Evolutionary conservation across 225 moss, liverwort and hornwort genomes (phyloP).

Genomic region (Climacium dendroides): DNA sequence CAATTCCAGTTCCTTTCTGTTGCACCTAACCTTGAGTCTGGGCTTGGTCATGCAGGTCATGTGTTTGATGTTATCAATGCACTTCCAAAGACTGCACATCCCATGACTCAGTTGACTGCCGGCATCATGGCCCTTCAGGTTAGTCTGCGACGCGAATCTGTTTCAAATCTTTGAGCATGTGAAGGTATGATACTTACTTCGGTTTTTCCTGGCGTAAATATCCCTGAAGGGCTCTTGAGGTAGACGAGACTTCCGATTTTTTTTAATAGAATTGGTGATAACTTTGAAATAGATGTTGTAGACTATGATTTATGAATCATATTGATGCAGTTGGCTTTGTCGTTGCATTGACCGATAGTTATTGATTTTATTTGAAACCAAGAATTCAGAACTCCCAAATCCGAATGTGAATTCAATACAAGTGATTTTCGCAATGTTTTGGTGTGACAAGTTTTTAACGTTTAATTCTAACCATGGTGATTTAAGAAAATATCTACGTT

Average conservation of each 20-base stretch:
- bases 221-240: not conserved
- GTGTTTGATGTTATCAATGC: conserved; percentile 65
- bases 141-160: not conserved
- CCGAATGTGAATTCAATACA: not conserved
- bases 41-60: not conserved
- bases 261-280: not conserved
- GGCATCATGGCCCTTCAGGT: conserved; percentile 73
- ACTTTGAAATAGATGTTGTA: not conserved
- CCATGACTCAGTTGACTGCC: conserved; percentile 67
- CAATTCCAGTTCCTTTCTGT: not conserved
- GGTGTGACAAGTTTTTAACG: not conserved
- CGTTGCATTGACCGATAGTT: not conserved
- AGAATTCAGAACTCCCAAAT: not conserved
- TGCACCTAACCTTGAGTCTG: not conserved
- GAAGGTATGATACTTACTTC: not conserved
- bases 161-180: not conserved
- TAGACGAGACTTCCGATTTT: not conserved
- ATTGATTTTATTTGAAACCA: not conserved
- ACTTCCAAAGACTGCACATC: conserved; percentile 45
- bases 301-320: not conserved
- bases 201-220: not conserved
- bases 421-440: not conserved
- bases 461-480: not conserved
- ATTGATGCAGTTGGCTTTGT: not conserved
- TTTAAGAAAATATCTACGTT: not conserved